These are phyloP conservation scores for Coprinopsis marcescibilis DNA, from an alignment of 768 basidiomycete genomes.

Conservation along the genomic window DNA sequence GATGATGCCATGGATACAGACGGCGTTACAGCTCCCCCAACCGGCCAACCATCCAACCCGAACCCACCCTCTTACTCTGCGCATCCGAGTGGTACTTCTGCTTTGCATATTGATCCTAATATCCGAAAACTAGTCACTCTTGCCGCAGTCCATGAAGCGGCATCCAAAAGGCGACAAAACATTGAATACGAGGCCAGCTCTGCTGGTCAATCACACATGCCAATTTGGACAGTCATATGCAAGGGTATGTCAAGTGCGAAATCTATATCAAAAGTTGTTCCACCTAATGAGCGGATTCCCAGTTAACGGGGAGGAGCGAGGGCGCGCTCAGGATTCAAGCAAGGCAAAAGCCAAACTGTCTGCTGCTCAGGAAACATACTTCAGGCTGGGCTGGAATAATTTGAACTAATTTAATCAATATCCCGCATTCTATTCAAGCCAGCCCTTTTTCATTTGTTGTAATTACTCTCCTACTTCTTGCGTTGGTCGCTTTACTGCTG, in stretches of 20 bases:
- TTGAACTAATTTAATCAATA: conserved; percentile 6
- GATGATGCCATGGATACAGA: conserved; percentile 1
- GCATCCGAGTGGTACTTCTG: conserved; percentile 11
- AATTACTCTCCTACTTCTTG: too few relatives aligned
- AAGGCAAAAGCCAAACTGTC: conserved; percentile 55
- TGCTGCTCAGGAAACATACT: conserved; percentile 53
- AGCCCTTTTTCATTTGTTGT: too few relatives aligned
- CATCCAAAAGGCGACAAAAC: conserved; percentile 35
- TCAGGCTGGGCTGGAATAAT: conserved; percentile 45
- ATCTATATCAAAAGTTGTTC: background rate
- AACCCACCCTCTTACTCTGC: conserved; percentile 21
- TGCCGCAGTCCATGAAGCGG: conserved; percentile 48
- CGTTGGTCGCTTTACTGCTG: too few relatives aligned
- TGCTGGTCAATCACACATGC: conserved; percentile 46
- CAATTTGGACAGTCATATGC: conserved; percentile 53
- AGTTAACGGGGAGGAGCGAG: conserved; percentile 48
- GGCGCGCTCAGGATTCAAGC: conserved; percentile 47
- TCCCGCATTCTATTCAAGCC: too few relatives aligned
- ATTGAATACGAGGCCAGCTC: conserved; percentile 42
- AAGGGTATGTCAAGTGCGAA: conserved; percentile 31
- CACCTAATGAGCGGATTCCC: background rate
- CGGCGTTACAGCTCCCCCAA: conserved; percentile 15
- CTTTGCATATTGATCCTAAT: too few relatives aligned
- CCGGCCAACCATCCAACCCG: conserved; percentile 6
- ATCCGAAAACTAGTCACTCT: conserved; percentile 28